phyloP scores from a whole-genome alignment of 1,284 basidiomycete species.

The Inonotus obliquus region DNA sequence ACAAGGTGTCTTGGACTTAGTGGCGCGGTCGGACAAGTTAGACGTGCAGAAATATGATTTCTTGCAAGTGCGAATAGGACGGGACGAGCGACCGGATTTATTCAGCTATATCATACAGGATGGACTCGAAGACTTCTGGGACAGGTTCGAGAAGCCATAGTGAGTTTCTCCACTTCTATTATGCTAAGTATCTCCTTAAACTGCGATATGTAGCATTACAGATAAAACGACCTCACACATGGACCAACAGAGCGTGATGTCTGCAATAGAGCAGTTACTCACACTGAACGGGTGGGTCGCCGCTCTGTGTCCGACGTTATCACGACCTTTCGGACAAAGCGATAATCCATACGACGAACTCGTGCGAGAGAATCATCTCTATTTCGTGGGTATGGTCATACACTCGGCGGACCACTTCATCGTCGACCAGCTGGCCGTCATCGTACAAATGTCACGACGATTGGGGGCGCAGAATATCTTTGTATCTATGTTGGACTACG shows the following conservation, averaged over 20 bases:
- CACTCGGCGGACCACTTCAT: constrained; percentile 97
- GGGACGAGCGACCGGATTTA: constrained; percentile 79
- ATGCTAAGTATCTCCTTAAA: background rate
- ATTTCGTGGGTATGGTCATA: constrained; percentile 89
- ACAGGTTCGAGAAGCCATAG: constrained; percentile 86
- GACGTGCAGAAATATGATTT: constrained; percentile 87
- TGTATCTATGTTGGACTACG: constrained; percentile 94
- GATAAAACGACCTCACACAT: constrained; percentile 79
- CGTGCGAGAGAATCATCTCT: constrained; percentile 74
- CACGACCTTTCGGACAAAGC: constrained; percentile 87
- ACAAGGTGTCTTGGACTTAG: constrained; percentile 82
- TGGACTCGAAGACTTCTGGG: constrained; percentile 86
- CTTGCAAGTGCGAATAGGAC: constrained; percentile 78
- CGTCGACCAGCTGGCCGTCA: constrained; percentile 92
- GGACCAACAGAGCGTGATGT: constrained; percentile 84
- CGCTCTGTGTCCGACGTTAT: constrained; percentile 87
- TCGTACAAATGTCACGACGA: constrained; percentile 87
- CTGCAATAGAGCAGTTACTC: constrained; percentile 84
- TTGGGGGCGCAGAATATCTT: constrained; percentile 86
- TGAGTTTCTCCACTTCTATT: constrained; percentile 34
- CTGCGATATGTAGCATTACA: constrained; percentile 49
- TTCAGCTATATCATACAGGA: constrained; percentile 70
- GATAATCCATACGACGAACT: constrained; percentile 88
- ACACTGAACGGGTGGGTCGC: constrained; percentile 98
- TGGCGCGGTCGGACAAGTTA: constrained; percentile 79